Base-by-base conservation (phyloP, 2,329 filamentous ascomycete species). In the Sporothrix protearum region DNA sequence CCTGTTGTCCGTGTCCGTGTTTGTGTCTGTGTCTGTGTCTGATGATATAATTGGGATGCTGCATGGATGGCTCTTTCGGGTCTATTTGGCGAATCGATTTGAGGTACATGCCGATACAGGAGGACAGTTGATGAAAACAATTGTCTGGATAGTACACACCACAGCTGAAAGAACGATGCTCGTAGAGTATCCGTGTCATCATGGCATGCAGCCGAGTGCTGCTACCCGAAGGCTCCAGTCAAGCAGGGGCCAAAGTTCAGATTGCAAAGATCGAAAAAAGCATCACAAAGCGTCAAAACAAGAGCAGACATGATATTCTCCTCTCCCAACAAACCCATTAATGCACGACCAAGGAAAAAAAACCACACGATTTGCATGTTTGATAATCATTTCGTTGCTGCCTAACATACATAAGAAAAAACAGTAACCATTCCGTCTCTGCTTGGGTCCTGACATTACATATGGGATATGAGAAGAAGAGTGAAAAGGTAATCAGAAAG, bases 391-490 rank as follows among this genome's bases (percentile, higher is more conserved):
- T 28, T 70, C 55, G 42, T 63, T 70, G 12, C 28, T 47, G 42
- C 22, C 22, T 63, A 69, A 49, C 36, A 69, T 10, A 61, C 33
- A 33, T 49, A 42, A n/a, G 33, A 30, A 33, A 49, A 10, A 51
- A n/a, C 14, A 28, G 36, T 45, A 28, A 39, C 53, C 45, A 70
- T 39, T 69, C 42, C 39, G 36, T 28, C 36, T 28, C 36, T 45
- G n/a, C 59, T 28, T 19, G 33, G 59, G 22, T 42, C 59, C 59
- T 45, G 59, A 28, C 59, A n/a, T 64, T 64, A 64, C 22, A 64
- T 47, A 64, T n/a, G 25, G 57, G 61, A 64, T 47, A 64, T 64
- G 61, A 47, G 3, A 33, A 39, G 2, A 19, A 64, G 45, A 51
- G 53, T 33, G 36, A 42, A 36, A 51, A 22, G 51, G 51, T 51